phyloP scores from a whole-genome alignment of 2,329 filamentous ascomycete genomes.

The Falciphora oryzae region DNA sequence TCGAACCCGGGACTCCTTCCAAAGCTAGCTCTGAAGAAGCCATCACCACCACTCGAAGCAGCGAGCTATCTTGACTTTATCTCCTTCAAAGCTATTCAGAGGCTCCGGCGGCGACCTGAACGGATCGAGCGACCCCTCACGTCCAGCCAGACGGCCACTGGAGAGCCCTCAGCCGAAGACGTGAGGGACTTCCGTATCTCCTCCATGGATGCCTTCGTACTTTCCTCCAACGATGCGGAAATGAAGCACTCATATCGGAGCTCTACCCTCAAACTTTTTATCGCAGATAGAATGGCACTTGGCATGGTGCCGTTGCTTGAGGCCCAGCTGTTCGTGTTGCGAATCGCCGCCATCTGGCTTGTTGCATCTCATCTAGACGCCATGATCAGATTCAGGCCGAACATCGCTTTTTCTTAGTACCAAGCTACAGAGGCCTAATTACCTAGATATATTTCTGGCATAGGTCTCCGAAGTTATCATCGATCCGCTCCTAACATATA shows the following conservation, averaged over 20 bases:
- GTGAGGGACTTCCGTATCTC: constrained; percentile 44
- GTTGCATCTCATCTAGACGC: no score
- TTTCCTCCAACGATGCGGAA: constrained; percentile 25
- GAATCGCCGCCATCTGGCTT: constrained; percentile 11
- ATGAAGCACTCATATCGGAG: constrained; percentile 29
- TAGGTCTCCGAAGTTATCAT: no score
- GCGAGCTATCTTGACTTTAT: constrained; percentile 31
- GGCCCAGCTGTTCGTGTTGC: constrained; percentile 27
- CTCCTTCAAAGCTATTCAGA: constrained; percentile 38
- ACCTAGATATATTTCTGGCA: no score
- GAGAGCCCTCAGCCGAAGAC: constrained; percentile 22
- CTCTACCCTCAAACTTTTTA: constrained; percentile 35
- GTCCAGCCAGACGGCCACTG: constrained; percentile 11
- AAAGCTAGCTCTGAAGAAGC: constrained; percentile 36
- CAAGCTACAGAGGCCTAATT: no score
- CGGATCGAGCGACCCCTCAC: constrained; percentile 35
- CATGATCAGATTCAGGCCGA: no score
- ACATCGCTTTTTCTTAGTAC: no score
- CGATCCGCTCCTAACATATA: no score
- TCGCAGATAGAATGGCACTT: constrained; percentile 36
- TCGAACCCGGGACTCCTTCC: constrained; percentile 48
- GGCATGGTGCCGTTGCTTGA: constrained; percentile 30
- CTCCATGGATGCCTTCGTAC: constrained; percentile 44
- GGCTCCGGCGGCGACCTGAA: constrained; percentile 35
- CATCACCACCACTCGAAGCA: constrained; percentile 27